Percentiles rank a stretch among this genome's conserved stretches.
Conservation (phyloP, 2,329 filamentous ascomycete genomes). For the Microcera coccophila region DNA sequence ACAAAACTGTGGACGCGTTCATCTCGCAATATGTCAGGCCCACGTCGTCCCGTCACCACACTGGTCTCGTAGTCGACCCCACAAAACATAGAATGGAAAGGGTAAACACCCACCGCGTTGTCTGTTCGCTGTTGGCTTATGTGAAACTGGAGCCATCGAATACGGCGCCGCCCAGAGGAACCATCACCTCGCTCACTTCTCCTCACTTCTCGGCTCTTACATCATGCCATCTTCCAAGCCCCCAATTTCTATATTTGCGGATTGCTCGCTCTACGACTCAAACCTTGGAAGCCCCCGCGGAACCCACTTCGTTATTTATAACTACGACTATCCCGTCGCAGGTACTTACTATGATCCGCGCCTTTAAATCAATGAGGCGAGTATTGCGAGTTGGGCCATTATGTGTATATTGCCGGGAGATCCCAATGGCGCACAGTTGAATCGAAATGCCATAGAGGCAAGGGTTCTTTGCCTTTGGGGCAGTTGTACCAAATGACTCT, state of each 20-base stretch:
- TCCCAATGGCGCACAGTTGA: conserved; percentile 50
- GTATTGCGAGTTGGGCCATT: conserved; percentile 61
- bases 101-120: conserved; percentile 13
- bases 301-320: conserved; percentile 65
- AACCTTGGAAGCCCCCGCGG: conserved; percentile 32
- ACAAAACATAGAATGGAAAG: conserved; percentile 57
- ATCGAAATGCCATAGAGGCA: conserved; percentile 60
- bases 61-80: conserved; percentile 62
- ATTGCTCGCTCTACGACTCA: conserved; percentile 36
- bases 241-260: conserved; percentile 33
- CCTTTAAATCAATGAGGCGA: conserved; percentile 64
- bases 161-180: conserved; percentile 34
- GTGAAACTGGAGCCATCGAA: conserved; percentile 40
- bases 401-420: conserved; percentile 61
- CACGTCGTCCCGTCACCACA: conserved; percentile 59
- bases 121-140: no score
- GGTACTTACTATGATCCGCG: conserved; percentile 67
- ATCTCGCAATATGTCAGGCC: conserved; percentile 56
- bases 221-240: conserved; percentile 26
- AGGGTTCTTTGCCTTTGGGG: conserved; percentile 59
- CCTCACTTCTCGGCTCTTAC: conserved; percentile 28
- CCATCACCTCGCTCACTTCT: conserved; percentile 41
- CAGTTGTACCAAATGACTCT: neutral
- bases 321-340: conserved; percentile 68
- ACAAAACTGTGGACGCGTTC: conserved; percentile 56